Evolutionary conservation across 2,329 filamentous ascomycete species (phyloP), one percentile per base, ranked within the genome.

Genomic region (Biscogniauxia sp.): DNA sequence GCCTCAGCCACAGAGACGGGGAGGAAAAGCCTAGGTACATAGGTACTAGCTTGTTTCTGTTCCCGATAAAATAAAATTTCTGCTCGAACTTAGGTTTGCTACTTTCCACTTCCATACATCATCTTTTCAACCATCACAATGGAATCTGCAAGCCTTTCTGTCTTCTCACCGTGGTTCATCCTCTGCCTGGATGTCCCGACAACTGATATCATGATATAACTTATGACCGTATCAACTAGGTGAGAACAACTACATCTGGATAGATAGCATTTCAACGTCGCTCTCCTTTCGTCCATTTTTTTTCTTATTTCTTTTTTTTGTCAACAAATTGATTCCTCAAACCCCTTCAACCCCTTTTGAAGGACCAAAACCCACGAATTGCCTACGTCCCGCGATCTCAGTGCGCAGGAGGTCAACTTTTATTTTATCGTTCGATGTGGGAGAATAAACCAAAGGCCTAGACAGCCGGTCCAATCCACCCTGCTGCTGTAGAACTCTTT

Each of bases 381-480:
- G 82, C 84, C 84, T 85, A 80, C 84, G 84, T 83, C 79, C 82
- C 75, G 79, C 82, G 80, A 79, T 45, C 76, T 77, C 79, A 76
- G 79, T 86, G 80, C 82, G 80, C 82, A 78, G 75, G 79, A 76
- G 78, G 84, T 85, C 78, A 85, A 84, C 80, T 84, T 83, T 72
- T 74, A 32, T 75, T 78, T 80, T 80, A 78, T 86, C 83, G 82
- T 82, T 83, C 76, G 70, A 74, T 66, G 83, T 86, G 84, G 84
- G 82, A 87, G 82, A 86, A 80, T 70, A 81, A 86, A 72, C 77
- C 76, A 74, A 80, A 75, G 84, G 84, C 83, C 84, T 86, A 86
- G 84, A 87, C 84, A 87, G 83, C 84, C 84, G 73, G 83, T 85
- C 84, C 81, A 78, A 80, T 87, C 84, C 84, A 87, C 84, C 84